Evolutionary conservation across 2,329 filamentous ascomycete genomes (phyloP).

Genomic region (Alternaria sp.): DNA sequence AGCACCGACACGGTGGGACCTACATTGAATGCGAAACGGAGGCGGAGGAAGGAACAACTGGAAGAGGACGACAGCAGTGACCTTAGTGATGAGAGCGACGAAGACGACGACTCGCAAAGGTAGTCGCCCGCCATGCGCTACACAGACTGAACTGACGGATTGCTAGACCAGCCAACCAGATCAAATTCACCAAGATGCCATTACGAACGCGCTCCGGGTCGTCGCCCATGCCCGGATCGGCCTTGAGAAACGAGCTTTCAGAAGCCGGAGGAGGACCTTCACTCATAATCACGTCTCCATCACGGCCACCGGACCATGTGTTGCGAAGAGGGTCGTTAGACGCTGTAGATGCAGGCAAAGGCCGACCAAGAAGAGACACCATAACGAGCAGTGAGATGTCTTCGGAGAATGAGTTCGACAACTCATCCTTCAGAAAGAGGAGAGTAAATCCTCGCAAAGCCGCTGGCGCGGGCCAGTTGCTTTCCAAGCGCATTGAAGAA

Average conservation of each 20-base stretch:
- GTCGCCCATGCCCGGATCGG: slow-evolving; percentile 70
- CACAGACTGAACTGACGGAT: slow-evolving; percentile 11
- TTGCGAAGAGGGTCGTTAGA: slow-evolving; percentile 72
- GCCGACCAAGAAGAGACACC: slow-evolving; percentile 75
- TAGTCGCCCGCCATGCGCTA: slow-evolving; percentile 11
- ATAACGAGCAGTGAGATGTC: slow-evolving; percentile 85
- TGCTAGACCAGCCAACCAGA: slow-evolving; percentile 77
- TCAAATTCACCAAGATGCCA: slow-evolving; percentile 96
- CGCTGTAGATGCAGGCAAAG: slow-evolving; percentile 73
- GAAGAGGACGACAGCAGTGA: slow-evolving; percentile 88
- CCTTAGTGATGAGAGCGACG: slow-evolving; percentile 83
- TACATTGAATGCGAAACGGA: slow-evolving; percentile 68
- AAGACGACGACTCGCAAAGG: slow-evolving; percentile 68
- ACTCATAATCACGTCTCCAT: slow-evolving; percentile 65
- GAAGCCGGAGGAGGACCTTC: slow-evolving; percentile 61
- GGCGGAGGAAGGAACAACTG: slow-evolving; percentile 75
- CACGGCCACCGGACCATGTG: slow-evolving; percentile 53
- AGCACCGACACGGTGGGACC: slow-evolving; percentile 73
- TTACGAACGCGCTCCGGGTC: slow-evolving; percentile 85
- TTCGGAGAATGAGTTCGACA: slow-evolving; percentile 80
- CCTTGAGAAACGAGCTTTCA: slow-evolving; percentile 64
- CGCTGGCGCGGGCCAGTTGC: slow-evolving; percentile 61
- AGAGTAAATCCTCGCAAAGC: slow-evolving; percentile 68
- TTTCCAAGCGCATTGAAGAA: slow-evolving; percentile 64
- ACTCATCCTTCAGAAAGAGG: slow-evolving; percentile 69